Conservation (phyloP, 73 alveolate species). For the Uronychia binucleata region DNA sequence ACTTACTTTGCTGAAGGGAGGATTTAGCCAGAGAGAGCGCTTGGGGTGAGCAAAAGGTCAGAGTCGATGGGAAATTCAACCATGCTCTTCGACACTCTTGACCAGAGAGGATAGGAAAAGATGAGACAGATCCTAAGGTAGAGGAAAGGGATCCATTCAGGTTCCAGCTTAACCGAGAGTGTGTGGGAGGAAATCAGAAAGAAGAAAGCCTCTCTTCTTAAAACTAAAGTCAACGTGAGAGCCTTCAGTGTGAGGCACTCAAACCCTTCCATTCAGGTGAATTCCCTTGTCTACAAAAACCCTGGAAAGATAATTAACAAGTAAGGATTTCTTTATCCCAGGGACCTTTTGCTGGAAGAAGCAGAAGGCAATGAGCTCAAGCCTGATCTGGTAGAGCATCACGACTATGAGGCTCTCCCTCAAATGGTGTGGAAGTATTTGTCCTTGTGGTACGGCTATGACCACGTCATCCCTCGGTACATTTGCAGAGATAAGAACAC, state of each 20-base stretch:
- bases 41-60: no score
- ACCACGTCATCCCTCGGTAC: constrained; percentile 12
- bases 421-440: constrained; percentile 42
- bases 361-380: not conserved
- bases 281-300: not conserved
- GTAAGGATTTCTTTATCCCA: not conserved
- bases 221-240: not conserved
- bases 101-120: no score
- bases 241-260: not conserved
- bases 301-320: constrained; percentile 33
- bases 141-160: not conserved
- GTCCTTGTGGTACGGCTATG: constrained; percentile 37
- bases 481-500: not conserved
- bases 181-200: not conserved
- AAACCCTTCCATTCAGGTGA: not conserved
- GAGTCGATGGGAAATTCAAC: no score
- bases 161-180: not conserved
- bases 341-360: not conserved
- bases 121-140: no score
- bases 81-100: no score
- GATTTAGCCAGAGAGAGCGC: no score
- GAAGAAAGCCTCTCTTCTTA: no score
- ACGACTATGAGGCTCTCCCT: constrained; percentile 47
- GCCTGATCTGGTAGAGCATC: constrained; percentile 30
- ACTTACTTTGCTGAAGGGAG: no score